phyloP scores from a whole-genome alignment of 2,329 filamentous ascomycete species.

The Ustulina deusta region DNA sequence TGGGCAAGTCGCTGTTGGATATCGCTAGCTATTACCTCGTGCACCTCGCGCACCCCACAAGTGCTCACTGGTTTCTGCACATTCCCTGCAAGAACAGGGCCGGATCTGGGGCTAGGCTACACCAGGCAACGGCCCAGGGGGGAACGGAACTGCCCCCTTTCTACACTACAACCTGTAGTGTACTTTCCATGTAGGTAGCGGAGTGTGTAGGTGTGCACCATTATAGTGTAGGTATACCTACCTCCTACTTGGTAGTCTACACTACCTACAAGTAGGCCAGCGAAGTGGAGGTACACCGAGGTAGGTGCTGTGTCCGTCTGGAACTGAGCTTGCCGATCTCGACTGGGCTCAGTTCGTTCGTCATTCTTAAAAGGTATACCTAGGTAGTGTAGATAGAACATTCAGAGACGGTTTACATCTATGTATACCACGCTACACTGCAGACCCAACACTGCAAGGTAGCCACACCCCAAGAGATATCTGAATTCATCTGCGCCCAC shows the following conservation, averaged over 20 bases:
- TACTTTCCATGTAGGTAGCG: background rate
- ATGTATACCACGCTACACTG: background rate
- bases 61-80: constrained; percentile 8
- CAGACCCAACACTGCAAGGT: background rate
- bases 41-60: constrained; percentile 8
- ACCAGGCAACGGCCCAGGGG: constrained; percentile 11
- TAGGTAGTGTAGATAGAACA: background rate
- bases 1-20: background rate
- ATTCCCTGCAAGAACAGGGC: constrained; percentile 1
- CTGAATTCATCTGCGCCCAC: background rate
- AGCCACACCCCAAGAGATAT: background rate
- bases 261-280: too few relatives aligned
- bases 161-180: background rate
- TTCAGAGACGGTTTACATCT: too few relatives aligned
- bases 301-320: too few relatives aligned
- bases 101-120: constrained; percentile 13
- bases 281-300: too few relatives aligned
- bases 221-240: background rate
- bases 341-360: background rate
- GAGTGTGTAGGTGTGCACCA: background rate
- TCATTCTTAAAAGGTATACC: background rate
- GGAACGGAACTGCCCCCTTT: constrained; percentile 28
- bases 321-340: constrained; percentile 9
- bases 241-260: background rate
- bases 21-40: background rate